A percentile compares a stretch with the other conserved stretches of the same genome.
Conservation (phyloP, 1,284 basidiomycete genomes). For the Earliella scabrosa region DNA sequence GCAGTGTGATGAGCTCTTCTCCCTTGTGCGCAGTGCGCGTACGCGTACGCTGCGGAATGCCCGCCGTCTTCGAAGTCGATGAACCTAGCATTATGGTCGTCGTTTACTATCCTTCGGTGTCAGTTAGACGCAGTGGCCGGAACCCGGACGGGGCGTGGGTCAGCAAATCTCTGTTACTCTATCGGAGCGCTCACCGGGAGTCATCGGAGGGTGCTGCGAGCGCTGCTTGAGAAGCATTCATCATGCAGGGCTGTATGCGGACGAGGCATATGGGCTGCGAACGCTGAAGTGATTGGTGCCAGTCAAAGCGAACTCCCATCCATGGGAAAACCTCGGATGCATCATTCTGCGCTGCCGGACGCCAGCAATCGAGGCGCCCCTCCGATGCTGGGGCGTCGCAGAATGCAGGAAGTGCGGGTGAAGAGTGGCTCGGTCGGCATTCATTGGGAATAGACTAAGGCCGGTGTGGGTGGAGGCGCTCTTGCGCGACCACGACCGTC, state of each 20-base stretch:
- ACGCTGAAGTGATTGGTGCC: constrained; percentile 9
- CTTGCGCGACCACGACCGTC: constrained; percentile 20
- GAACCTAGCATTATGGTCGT: too few relatives aligned
- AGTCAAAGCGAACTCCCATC: constrained; percentile 5
- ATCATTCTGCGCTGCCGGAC: constrained; percentile 6
- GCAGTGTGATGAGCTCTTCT: too few relatives aligned
- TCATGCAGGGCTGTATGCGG: not conserved
- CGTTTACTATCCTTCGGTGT: too few relatives aligned
- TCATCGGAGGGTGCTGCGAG: too few relatives aligned
- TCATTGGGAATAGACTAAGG: constrained; percentile 3
- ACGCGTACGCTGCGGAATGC: too few relatives aligned
- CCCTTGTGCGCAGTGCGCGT: too few relatives aligned
- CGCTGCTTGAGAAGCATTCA: too few relatives aligned
- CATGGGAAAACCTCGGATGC: constrained; percentile 6
- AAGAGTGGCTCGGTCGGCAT: not conserved
- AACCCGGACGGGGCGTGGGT: not conserved
- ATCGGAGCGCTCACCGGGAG: not conserved
- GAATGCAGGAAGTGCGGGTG: not conserved
- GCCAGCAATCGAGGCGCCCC: not conserved
- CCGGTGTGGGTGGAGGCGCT: constrained; percentile 1
- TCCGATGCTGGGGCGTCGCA: not conserved
- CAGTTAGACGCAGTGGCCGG: too few relatives aligned
- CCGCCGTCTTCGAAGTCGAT: too few relatives aligned
- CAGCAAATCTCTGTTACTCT: not conserved
- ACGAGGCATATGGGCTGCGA: constrained; percentile 9